Percentiles rank a stretch among this genome's conserved stretches.
Evolutionary conservation across 2,329 filamentous ascomycete genomes (phyloP).

Genomic region (Alternaria angustiovoidea): DNA sequence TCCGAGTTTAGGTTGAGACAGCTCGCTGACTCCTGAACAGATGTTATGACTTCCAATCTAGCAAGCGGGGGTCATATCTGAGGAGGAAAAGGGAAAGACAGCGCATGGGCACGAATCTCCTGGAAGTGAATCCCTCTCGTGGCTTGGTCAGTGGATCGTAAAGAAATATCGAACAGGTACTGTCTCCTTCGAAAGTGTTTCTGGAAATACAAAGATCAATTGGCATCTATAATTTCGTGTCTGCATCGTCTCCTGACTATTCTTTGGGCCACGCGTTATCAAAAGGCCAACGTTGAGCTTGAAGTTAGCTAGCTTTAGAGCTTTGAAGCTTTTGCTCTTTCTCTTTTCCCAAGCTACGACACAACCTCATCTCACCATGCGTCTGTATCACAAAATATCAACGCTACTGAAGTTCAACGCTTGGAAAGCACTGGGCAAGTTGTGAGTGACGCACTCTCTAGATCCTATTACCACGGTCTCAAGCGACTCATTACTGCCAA

Average conservation of each 20-base stretch:
- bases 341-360: accelerated
- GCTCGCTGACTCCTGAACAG: not conserved
- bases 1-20: not conserved
- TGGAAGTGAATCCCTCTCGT: not conserved
- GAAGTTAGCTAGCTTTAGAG: not conserved
- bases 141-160: not conserved
- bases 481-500: not conserved
- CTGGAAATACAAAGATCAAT: not conserved
- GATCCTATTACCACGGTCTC: not conserved
- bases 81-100: not conserved
- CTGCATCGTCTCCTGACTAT: not conserved
- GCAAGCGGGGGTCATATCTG: too few species aligned
- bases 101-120: not conserved
- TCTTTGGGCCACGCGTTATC: accelerated
- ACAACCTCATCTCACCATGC: not conserved
- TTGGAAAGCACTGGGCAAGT: not conserved
- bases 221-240: not conserved
- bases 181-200: not conserved
- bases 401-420: not conserved
- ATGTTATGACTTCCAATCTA: not conserved
- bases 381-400: not conserved
- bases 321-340: not conserved
- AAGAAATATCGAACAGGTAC: not conserved
- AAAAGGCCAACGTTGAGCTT: not conserved
- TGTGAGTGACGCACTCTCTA: not conserved